These are phyloP conservation scores for Taphrina pruni DNA, from an alignment of 1,139 yeast genomes.

Conservation along the genomic window DNA sequence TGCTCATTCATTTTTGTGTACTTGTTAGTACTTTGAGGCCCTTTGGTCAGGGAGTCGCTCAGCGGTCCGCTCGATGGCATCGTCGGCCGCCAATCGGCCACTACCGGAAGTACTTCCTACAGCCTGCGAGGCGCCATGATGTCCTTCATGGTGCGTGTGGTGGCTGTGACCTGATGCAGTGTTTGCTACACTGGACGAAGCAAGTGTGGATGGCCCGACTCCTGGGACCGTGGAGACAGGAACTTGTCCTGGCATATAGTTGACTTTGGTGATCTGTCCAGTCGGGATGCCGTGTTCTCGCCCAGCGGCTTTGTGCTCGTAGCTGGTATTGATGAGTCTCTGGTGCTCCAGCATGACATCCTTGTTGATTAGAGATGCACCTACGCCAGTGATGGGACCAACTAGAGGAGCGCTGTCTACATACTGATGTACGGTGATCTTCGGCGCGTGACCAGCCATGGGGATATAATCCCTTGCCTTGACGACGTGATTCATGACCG, in stretches of 20 bases:
- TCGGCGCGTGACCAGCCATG: conserved; percentile 30
- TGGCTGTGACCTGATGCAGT: not conserved
- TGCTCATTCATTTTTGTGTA: not conserved
- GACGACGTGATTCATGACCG: conserved; percentile 36
- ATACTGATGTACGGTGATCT: conserved; percentile 34
- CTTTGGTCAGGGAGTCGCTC: conserved; percentile 27
- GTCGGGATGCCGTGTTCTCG: conserved; percentile 18
- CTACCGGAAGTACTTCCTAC: not conserved
- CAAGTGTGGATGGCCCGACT: conserved; percentile 15
- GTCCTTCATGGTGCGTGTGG: not conserved
- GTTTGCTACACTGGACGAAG: conserved; percentile 9
- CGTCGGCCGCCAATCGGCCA: conserved; percentile 13
- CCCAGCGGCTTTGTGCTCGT: conserved; percentile 21
- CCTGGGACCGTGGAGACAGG: conserved; percentile 24
- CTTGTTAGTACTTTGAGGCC: conserved; percentile 11
- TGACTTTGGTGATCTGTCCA: conserved; percentile 19
- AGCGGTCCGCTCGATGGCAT: conserved; percentile 23
- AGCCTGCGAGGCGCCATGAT: not conserved
- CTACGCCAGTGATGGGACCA: conserved; percentile 33
- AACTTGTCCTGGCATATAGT: conserved; percentile 24
- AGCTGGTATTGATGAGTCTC: conserved; percentile 30
- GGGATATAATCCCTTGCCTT: conserved; percentile 34
- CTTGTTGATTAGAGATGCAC: conserved; percentile 35
- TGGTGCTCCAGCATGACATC: conserved; percentile 37
- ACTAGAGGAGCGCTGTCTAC: conserved; percentile 34